Base-by-base conservation (phyloP, 306 rosid genomes). In the Luffa acutangula region DNA sequence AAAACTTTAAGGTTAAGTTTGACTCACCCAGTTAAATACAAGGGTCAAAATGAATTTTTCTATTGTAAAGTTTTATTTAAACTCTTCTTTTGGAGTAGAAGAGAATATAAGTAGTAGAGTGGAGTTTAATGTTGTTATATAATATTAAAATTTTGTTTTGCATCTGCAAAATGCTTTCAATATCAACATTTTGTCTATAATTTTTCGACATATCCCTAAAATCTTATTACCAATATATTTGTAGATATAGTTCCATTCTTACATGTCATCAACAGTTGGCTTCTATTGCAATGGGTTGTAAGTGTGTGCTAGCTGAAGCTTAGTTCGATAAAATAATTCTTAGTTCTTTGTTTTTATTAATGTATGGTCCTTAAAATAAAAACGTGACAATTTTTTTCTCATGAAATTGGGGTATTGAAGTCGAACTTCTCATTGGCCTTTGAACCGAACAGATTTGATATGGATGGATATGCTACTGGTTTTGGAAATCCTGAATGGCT, bases 401-500 rank as follows among this genome's bases (percentile, higher is more conserved):
- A 67, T 76, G 63, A 20, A 21, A 76, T 39, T 39, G 75, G 37
- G 41, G 76, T 9, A 12, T 70, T 45, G n/a, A 70, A 43, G 56
- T 9, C 18, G 12, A 70, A 45, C 39, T 48, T 72, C 20, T 72
- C 54, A 48, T 72, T 72, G 77, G 37, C 48, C 17, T 21, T 25
- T 72, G 45, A 65, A 60, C 76, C 63, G 63, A 75, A 66, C 90
- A 92, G 97, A 85, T 95, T 95, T 85, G 97, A 92, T 75, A 85
- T 90, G 84, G 88, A 90, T 36, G 98, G 93, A 67, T 54, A 87
- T 79, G 93, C 91, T 59, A 83, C 93, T 78, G 96, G 99, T 31
- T 91, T 92, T 42, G 97, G 97, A 78, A 93, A 86, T 82, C 99
- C 97, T 83, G 96, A 93, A 25, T 95, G 99, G 99, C 85, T 84